These are phyloP conservation scores for Noccaea bulbosa DNA, from an alignment of 345 rosid species.

Conservation along the genomic window DNA sequence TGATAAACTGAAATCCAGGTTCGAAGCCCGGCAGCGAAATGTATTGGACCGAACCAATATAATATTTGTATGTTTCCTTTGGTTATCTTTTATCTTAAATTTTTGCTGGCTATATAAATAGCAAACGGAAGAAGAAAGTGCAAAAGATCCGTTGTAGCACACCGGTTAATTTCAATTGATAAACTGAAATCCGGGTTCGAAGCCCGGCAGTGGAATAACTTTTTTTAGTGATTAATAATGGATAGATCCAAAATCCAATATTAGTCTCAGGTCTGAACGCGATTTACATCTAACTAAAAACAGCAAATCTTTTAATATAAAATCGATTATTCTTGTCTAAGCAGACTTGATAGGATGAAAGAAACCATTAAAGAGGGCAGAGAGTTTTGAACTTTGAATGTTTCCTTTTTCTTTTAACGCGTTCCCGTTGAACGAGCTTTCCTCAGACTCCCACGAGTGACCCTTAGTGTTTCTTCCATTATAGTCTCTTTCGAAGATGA, in stretches of 20 bases:
- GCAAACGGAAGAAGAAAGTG: not conserved
- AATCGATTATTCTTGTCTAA: constrained; percentile 25
- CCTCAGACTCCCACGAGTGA: constrained; percentile 57
- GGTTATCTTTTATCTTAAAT: too few relatives aligned
- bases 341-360: constrained; percentile 13
- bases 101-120: too few relatives aligned
- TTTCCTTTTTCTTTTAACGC: constrained; percentile 22
- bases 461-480: constrained; percentile 56
- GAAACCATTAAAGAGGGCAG: not conserved
- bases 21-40: not conserved
- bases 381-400: constrained; percentile 18
- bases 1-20: not conserved
- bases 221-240: not conserved
- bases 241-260: not conserved
- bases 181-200: not conserved
- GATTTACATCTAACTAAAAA: constrained; percentile 20
- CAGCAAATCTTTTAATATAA: not conserved
- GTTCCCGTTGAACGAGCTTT: constrained; percentile 54
- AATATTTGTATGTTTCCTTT: too few relatives aligned
- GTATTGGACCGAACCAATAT: too few relatives aligned
- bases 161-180: constrained; percentile 6
- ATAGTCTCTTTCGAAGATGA: constrained; percentile 55
- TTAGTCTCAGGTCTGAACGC: constrained; percentile 15
- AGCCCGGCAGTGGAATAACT: not conserved
- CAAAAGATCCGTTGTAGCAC: constrained; percentile 7